Evolutionary conservation across 257 asterid species (phyloP).

Genomic region (Scutellaria galericulata): DNA sequence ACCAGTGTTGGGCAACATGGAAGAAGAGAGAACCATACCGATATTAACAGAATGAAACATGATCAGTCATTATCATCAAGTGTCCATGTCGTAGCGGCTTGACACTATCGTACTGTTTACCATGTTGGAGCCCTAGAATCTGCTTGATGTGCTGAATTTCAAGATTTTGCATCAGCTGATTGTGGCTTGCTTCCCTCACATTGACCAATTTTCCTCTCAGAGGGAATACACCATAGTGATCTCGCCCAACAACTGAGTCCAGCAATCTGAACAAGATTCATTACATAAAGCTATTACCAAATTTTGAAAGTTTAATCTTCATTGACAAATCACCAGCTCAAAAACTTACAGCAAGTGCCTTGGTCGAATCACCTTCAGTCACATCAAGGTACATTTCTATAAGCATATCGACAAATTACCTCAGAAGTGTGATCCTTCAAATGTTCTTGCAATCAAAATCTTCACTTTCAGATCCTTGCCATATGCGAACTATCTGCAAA

Average conservation of each 20-base stretch:
- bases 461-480: too few relatives aligned
- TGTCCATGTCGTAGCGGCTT: slow-evolving; percentile 92
- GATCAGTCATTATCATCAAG: slow-evolving; percentile 99
- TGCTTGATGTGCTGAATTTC: slow-evolving; percentile 85
- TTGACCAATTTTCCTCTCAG: slow-evolving; percentile 91
- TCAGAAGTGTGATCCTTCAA: too few relatives aligned
- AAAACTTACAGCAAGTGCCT: slow-evolving; percentile 60
- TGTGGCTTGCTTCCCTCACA: slow-evolving; percentile 93
- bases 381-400: slow-evolving; percentile 87
- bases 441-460: too few relatives aligned
- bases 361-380: slow-evolving; percentile 99
- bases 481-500: too few relatives aligned
- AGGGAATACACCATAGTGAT: slow-evolving; percentile 36
- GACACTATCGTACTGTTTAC: slow-evolving; percentile 69
- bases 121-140: slow-evolving; percentile 92
- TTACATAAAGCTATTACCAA: too few relatives aligned
- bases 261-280: too few relatives aligned
- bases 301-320: too few relatives aligned
- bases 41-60: slow-evolving; percentile 51
- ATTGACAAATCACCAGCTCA: too few relatives aligned
- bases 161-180: slow-evolving; percentile 74
- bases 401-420: too few relatives aligned
- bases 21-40: slow-evolving; percentile 8
- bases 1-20: not conserved
- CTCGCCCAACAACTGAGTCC: too few relatives aligned